phyloP scores from a whole-genome alignment of 2,329 filamentous ascomycete species.

The Nectriaceae sp. region DNA sequence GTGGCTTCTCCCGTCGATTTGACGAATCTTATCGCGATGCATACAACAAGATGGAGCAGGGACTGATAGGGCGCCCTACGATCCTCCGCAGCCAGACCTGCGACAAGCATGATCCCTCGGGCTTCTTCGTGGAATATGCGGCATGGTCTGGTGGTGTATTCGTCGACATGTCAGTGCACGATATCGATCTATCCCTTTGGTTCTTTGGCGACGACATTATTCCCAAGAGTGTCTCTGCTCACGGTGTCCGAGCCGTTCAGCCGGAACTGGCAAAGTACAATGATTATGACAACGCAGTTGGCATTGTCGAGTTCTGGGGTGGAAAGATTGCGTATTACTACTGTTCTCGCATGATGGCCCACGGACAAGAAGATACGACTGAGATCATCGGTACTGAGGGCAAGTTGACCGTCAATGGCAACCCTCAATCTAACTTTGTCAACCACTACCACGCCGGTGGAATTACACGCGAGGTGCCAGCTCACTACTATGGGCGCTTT shows the following conservation, averaged over 20 bases:
- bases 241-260: slow-evolving; percentile 34
- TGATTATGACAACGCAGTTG: slow-evolving; percentile 40
- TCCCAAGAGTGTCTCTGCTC: slow-evolving; percentile 33
- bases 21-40: slow-evolving; percentile 67
- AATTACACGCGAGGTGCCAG: slow-evolving; percentile 8
- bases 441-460: slow-evolving; percentile 12
- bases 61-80: slow-evolving; percentile 60
- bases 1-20: slow-evolving; percentile 48
- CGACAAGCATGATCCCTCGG: slow-evolving; percentile 65
- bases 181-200: slow-evolving; percentile 51
- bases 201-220: slow-evolving; percentile 43
- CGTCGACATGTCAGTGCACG: slow-evolving; percentile 71
- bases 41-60: slow-evolving; percentile 50
- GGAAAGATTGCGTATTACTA: slow-evolving; percentile 68
- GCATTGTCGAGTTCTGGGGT: slow-evolving; percentile 66
- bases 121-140: slow-evolving; percentile 70
- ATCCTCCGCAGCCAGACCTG: slow-evolving; percentile 68
- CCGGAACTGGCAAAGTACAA: slow-evolving; percentile 34
- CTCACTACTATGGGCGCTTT: slow-evolving; percentile 15
- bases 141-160: slow-evolving; percentile 68
- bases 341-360: slow-evolving; percentile 67
- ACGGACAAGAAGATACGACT: slow-evolving; percentile 67
- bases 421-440: slow-evolving; percentile 15
- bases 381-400: slow-evolving; percentile 69
- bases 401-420: slow-evolving; percentile 59